Evolutionary conservation across 225 moss, liverwort and hornwort genomes (phyloP).

Genomic region (Lunularia cruciata): DNA sequence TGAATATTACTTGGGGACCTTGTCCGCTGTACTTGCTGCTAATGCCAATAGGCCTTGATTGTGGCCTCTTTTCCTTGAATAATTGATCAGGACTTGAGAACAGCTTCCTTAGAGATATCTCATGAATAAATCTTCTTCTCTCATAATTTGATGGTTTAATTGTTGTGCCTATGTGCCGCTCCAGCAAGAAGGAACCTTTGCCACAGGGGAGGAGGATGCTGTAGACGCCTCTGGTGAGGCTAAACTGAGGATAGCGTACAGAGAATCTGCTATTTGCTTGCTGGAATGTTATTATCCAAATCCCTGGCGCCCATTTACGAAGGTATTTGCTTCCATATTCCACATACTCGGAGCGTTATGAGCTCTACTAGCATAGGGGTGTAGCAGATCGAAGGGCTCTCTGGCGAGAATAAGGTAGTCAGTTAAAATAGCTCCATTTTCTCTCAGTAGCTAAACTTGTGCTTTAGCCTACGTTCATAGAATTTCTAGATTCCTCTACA

Average conservation of each 20-base stretch:
- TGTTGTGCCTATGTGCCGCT: conserved; percentile 28
- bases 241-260: conserved; percentile 81
- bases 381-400: conserved; percentile 17
- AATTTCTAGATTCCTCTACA: neutral
- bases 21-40: no score
- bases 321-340: no score
- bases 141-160: neutral
- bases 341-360: conserved; percentile 1
- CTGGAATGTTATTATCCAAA: conserved; percentile 85
- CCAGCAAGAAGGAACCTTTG: conserved; percentile 96
- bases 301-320: conserved; percentile 76
- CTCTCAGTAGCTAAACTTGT: no score
- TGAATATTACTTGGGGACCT: no score
- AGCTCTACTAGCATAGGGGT: conserved; percentile 11
- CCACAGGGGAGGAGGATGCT: conserved; percentile 91
- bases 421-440: conserved; percentile 10
- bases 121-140: no score
- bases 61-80: no score
- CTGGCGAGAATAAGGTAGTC: conserved; percentile 16
- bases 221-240: conserved; percentile 91
- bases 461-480: neutral
- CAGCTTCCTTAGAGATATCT: no score
- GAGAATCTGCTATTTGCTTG: conserved; percentile 89
- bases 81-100: no score
- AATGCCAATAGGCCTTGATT: no score